These are phyloP conservation scores for Pichia inconspicua DNA, from an alignment of 1,139 yeast genomes.

Conservation along the genomic window DNA sequence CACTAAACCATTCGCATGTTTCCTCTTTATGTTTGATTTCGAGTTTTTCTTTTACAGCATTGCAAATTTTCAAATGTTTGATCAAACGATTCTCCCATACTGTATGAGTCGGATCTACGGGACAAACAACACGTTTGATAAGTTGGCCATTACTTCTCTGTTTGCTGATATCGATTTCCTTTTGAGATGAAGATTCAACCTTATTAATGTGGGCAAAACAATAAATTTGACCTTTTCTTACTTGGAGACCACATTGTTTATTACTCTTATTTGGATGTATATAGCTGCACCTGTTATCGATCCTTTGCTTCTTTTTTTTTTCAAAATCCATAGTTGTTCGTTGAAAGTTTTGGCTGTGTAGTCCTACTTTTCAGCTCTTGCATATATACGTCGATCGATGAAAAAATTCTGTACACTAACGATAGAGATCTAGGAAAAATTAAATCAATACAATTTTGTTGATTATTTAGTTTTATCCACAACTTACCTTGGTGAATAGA, in stretches of 20 bases:
- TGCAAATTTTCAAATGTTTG: constrained; percentile 58
- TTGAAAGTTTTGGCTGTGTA: too few relatives aligned
- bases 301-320: constrained; percentile 1
- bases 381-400: too few relatives aligned
- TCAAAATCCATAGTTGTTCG: not conserved
- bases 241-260: constrained; percentile 51
- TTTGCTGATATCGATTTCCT: constrained; percentile 14
- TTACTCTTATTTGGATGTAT: constrained; percentile 17
- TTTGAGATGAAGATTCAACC: not conserved
- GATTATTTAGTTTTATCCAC: too few relatives aligned
- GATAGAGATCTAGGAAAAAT: too few relatives aligned
- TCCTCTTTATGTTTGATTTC: constrained; percentile 14
- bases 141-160: constrained; percentile 22
- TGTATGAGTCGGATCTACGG: constrained; percentile 67
- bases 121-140: constrained; percentile 59
- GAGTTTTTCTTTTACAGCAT: constrained; percentile 30
- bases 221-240: constrained; percentile 40
- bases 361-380: too few relatives aligned
- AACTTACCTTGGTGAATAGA: too few relatives aligned
- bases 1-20: constrained; percentile 17
- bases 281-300: constrained; percentile 19
- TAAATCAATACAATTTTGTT: too few relatives aligned
- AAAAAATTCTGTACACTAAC: too few relatives aligned
- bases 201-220: constrained; percentile 54
- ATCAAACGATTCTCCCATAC: constrained; percentile 55